Evolutionary conservation across 2,329 filamentous ascomycete species (phyloP).

Genomic region (Aureobasidium sp.): DNA sequence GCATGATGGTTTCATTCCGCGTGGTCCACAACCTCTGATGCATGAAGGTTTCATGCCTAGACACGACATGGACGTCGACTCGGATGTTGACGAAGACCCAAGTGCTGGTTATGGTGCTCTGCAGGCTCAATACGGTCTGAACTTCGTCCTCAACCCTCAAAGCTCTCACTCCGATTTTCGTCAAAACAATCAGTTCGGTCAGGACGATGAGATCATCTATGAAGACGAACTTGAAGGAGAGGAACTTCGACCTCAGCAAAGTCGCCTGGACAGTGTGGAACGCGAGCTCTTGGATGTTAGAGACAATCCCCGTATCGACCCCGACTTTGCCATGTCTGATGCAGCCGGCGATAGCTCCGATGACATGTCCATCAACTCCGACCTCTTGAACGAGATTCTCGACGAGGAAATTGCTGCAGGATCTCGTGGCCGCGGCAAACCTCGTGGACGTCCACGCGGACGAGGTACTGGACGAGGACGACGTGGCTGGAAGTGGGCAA

Average conservation of each 20-base stretch:
- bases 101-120: conserved; percentile 18
- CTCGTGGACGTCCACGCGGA: conserved; percentile 13
- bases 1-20: conserved; percentile 33
- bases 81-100: conserved; percentile 24
- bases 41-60: conserved; percentile 33
- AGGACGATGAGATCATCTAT: conserved; percentile 20
- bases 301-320: conserved; percentile 24
- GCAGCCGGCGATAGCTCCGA: conserved; percentile 16
- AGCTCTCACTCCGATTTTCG: conserved; percentile 14
- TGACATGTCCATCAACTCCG: conserved; percentile 11
- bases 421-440: conserved; percentile 13
- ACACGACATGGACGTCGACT: conserved; percentile 23
- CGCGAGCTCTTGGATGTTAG: conserved; percentile 22
- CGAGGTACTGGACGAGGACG: conserved; percentile 17
- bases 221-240: conserved; percentile 20
- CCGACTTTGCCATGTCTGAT: conserved; percentile 29
- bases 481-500: conserved; percentile 23
- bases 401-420: conserved; percentile 1
- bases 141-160: conserved; percentile 12
- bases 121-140: conserved; percentile 17
- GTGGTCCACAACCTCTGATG: conserved; percentile 22
- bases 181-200: conserved; percentile 18
- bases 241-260: conserved; percentile 13
- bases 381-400: conserved; percentile 12
- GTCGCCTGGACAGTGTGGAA: conserved; percentile 17